Conservation (phyloP, 2,329 filamentous ascomycete species). For the Paracorniculantispora psalliotae region DNA sequence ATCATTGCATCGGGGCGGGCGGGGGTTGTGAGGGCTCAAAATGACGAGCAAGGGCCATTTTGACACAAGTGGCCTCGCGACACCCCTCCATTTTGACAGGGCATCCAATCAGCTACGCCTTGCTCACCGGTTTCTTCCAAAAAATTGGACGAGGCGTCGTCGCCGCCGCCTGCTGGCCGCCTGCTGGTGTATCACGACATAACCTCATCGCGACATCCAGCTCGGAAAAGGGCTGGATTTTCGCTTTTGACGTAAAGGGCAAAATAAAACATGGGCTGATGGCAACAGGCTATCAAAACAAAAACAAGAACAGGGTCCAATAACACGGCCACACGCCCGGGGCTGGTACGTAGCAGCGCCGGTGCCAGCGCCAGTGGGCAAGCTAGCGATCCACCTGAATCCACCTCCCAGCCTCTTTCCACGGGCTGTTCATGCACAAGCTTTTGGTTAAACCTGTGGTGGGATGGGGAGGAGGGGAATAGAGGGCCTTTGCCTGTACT, state of each 20-base stretch:
- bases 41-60: neutral
- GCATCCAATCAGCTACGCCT: conserved; percentile 10
- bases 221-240: neutral
- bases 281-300: conserved; percentile 3
- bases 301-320: conserved; percentile 12
- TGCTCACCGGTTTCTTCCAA: conserved; percentile 13
- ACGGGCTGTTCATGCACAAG: conserved; percentile 12
- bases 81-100: conserved; percentile 10
- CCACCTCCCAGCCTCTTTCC: conserved; percentile 13
- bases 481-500: neutral
- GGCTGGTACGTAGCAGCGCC: neutral
- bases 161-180: neutral
- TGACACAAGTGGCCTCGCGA: neutral
- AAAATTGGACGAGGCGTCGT: conserved; percentile 1
- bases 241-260: neutral
- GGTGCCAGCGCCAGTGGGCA: conserved; percentile 7
- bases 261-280: conserved; percentile 6
- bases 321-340: neutral
- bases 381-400: conserved; percentile 9
- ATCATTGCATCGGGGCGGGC: conserved; percentile 16
- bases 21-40: conserved; percentile 11
- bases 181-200: conserved; percentile 9
- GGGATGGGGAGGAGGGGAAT: neutral
- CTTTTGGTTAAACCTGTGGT: conserved; percentile 6
- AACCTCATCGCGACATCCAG: conserved; percentile 5